A percentile compares a stretch with the other conserved stretches of the same genome.
Evolutionary conservation across 352 stramenopile genomes (phyloP).

Genomic region (Phytophthora gonapodyides): DNA sequence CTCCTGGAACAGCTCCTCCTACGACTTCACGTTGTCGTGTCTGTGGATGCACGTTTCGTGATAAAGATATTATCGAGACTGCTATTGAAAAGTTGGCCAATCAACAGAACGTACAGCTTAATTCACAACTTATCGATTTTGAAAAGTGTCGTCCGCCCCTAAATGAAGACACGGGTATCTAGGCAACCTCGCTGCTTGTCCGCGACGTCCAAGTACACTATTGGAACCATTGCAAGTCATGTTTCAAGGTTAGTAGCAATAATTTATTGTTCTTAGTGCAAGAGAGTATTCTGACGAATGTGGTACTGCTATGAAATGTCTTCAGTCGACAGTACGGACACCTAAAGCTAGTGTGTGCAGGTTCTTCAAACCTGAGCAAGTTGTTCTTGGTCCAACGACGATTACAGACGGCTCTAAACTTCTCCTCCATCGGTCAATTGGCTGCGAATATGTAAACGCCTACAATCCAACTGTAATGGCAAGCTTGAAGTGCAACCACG

Average conservation of each 20-base stretch:
- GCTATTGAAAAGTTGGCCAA: not conserved
- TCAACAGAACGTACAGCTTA: not conserved
- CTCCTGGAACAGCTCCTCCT: not conserved
- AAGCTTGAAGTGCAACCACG: slow-evolving; percentile 31
- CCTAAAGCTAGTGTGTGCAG: slow-evolving; percentile 17
- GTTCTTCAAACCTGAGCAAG: slow-evolving; percentile 15
- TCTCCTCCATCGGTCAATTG: slow-evolving; percentile 12
- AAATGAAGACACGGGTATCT: not conserved
- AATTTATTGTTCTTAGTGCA: not conserved
- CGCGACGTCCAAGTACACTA: slow-evolving; percentile 20
- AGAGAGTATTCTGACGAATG: not conserved
- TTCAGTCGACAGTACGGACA: slow-evolving; percentile 4
- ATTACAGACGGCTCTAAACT: slow-evolving; percentile 6
- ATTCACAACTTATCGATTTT: not conserved
- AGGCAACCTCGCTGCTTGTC: slow-evolving; percentile 4
- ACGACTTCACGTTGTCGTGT: not conserved
- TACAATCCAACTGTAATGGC: slow-evolving; percentile 23
- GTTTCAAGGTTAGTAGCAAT: slow-evolving; percentile 18
- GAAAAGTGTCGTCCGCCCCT: slow-evolving; percentile 3
- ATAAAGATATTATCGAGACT: slow-evolving; percentile 10
- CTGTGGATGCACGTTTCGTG: slow-evolving; percentile 1
- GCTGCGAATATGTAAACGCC: slow-evolving; percentile 30
- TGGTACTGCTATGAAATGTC: too few species aligned
- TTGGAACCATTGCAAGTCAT: slow-evolving; percentile 19
- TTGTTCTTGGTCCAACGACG: not conserved